Percentiles rank a stretch among this genome's conserved stretches.
phyloP scores from a whole-genome alignment of 306 rosid species.

The Ceratonia siliqua region DNA sequence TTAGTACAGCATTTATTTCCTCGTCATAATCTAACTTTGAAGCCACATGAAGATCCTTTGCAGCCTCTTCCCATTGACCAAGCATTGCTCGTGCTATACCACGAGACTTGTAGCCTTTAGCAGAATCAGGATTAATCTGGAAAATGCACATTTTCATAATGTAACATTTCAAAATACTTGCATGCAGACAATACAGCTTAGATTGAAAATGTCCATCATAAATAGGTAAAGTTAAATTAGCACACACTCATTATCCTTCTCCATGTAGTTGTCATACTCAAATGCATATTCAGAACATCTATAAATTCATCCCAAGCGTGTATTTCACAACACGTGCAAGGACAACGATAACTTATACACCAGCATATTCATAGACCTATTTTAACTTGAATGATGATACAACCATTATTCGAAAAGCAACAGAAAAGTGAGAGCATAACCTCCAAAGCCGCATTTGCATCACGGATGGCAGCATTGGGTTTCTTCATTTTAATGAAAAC shows the following conservation, averaged over 20 bases:
- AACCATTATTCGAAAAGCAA: not conserved
- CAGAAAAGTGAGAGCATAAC: slow-evolving; percentile 35
- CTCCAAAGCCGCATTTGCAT: slow-evolving; percentile 90
- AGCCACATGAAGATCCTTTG: slow-evolving; percentile 89
- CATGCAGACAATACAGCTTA: not conserved
- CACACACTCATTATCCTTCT: not conserved
- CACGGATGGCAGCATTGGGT: slow-evolving; percentile 88
- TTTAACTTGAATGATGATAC: not conserved
- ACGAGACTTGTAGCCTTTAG: slow-evolving; percentile 90
- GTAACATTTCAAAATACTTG: slow-evolving; percentile 7
- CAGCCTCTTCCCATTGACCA: slow-evolving; percentile 90
- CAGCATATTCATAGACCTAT: not conserved
- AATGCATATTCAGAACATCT: not conserved
- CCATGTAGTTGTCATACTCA: not conserved
- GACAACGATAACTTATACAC: not conserved
- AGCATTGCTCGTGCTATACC: slow-evolving; percentile 82
- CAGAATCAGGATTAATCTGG: slow-evolving; percentile 94
- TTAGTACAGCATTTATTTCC: slow-evolving; percentile 80
- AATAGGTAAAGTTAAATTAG: slow-evolving; percentile 3
- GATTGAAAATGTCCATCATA: not conserved
- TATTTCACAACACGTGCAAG: not conserved
- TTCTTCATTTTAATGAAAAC: slow-evolving; percentile 93
- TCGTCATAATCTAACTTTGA: slow-evolving; percentile 82
- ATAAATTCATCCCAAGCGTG: not conserved
- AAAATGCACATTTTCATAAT: not conserved